Evolutionary conservation across 1,284 basidiomycete species (phyloP).

Genomic region (Cryptococcus sp.): DNA sequence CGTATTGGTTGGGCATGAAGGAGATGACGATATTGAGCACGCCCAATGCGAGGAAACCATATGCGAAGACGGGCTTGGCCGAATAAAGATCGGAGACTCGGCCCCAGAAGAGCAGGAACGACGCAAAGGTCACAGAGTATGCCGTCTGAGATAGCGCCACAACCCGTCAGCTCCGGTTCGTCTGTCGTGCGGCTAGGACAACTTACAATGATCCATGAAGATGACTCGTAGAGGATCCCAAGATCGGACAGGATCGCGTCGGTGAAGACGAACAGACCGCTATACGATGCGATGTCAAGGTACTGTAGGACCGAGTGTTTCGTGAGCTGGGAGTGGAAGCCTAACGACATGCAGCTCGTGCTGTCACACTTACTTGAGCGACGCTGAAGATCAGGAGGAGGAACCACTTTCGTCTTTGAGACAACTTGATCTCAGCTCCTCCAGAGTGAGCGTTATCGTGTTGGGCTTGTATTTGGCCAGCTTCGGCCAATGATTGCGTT

Average conservation of each 20-base stretch:
- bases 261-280: slow-evolving; percentile 33
- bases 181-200: neutral
- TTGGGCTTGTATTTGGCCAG: neutral
- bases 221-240: slow-evolving; percentile 32
- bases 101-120: slow-evolving; percentile 45
- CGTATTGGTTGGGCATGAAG: slow-evolving; percentile 39
- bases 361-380: slow-evolving; percentile 21
- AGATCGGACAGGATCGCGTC: slow-evolving; percentile 29
- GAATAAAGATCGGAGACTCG: slow-evolving; percentile 44
- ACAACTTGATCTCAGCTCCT: slow-evolving; percentile 15
- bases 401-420: slow-evolving; percentile 31
- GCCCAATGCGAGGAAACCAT: slow-evolving; percentile 34
- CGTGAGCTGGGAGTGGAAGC: neutral
- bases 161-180: neutral
- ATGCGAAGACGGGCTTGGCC: slow-evolving; percentile 40
- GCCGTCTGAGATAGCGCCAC: slow-evolving; percentile 1
- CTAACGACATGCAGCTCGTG: neutral
- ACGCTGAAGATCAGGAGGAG: slow-evolving; percentile 32
- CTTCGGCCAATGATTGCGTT: neutral
- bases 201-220: slow-evolving; percentile 39
- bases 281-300: slow-evolving; percentile 18
- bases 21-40: slow-evolving; percentile 40
- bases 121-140: slow-evolving; percentile 8
- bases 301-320: slow-evolving; percentile 13
- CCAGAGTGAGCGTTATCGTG: neutral